Percentiles rank a stretch among this genome's conserved stretches.
Conservation (phyloP, 176 grass and related monocot species). For the Echinochloa phyllopogon region DNA sequence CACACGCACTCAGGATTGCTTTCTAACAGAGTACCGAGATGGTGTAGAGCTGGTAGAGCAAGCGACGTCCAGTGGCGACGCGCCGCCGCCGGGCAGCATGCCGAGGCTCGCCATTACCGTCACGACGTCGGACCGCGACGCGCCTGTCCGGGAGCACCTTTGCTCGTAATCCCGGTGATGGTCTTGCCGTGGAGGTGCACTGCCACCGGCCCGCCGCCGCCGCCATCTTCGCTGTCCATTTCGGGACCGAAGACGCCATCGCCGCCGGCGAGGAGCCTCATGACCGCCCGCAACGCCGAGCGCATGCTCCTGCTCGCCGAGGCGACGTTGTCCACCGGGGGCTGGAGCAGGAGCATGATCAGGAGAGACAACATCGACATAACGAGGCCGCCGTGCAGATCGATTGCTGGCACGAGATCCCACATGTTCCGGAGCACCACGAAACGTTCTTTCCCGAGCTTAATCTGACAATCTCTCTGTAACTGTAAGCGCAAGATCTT, state of each 20-base stretch:
- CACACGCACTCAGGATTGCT: no score
- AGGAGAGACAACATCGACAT: slow-evolving; percentile 57
- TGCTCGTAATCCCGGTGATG: slow-evolving; percentile 24
- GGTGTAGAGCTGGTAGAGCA: no score
- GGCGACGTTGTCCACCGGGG: slow-evolving; percentile 20
- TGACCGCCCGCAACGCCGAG: neutral
- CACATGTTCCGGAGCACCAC: slow-evolving; percentile 8
- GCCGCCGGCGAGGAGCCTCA: slow-evolving; percentile 6
- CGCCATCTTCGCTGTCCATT: neutral
- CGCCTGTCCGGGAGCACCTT: neutral
- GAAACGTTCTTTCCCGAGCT: no score
- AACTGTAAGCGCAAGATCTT: no score
- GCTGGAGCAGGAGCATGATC: slow-evolving; percentile 41
- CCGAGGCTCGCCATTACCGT: slow-evolving; percentile 43
- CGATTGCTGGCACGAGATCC: neutral
- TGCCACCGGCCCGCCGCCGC: neutral
- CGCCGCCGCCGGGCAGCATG: neutral
- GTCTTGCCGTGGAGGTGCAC: neutral
- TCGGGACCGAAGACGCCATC: neutral
- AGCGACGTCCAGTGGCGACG: no score
- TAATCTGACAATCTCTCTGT: no score
- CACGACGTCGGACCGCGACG: slow-evolving; percentile 27
- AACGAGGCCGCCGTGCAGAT: neutral
- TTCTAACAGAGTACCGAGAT: no score
- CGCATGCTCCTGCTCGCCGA: neutral